Evolutionary conservation across 78 protist genomes (phyloP).

Genomic region (Polysphondylium violaceum): DNA sequence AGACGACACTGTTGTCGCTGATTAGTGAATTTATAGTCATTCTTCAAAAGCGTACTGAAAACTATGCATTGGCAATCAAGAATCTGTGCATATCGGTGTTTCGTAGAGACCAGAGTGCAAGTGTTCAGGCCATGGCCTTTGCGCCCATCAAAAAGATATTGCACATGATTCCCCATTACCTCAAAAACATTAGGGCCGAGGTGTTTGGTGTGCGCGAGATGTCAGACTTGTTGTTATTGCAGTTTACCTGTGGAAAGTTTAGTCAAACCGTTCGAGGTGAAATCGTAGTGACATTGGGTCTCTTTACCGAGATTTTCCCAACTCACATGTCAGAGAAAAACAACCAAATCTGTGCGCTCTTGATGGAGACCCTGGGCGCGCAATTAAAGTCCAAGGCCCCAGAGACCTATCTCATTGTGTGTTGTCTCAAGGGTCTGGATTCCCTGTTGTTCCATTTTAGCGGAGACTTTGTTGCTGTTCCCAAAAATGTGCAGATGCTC

Average conservation of each 20-base stretch:
- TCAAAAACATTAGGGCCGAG: conserved; percentile 4
- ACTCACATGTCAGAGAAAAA: conserved; percentile 30
- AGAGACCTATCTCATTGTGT: conserved; percentile 15
- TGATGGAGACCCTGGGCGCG: conserved; percentile 60
- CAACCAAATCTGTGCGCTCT: conserved; percentile 30
- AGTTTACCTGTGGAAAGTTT: conserved; percentile 74
- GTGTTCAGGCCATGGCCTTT: conserved; percentile 51
- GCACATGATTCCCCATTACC: not conserved
- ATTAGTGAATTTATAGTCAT: conserved; percentile 14
- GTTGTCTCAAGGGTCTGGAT: conserved; percentile 27
- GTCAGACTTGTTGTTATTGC: conserved; percentile 41
- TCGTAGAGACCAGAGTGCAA: conserved; percentile 38
- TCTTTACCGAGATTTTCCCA: conserved; percentile 62
- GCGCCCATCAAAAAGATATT: conserved; percentile 57
- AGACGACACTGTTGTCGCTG: not conserved
- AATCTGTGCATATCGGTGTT: conserved; percentile 34
- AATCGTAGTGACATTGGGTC: conserved; percentile 52
- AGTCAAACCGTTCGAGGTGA: conserved; percentile 69
- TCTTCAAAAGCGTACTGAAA: not conserved
- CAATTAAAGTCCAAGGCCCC: conserved; percentile 64
- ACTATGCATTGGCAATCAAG: conserved; percentile 33
- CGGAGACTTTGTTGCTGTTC: conserved; percentile 34
- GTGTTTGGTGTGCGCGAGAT: conserved; percentile 44
- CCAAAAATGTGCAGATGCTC: conserved; percentile 53
- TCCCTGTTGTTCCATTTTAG: conserved; percentile 49